A percentile compares a stretch with the other conserved stretches of the same genome.
Evolutionary conservation across 306 rosid genomes (phyloP).

Genomic region (Ceratonia siliqua): DNA sequence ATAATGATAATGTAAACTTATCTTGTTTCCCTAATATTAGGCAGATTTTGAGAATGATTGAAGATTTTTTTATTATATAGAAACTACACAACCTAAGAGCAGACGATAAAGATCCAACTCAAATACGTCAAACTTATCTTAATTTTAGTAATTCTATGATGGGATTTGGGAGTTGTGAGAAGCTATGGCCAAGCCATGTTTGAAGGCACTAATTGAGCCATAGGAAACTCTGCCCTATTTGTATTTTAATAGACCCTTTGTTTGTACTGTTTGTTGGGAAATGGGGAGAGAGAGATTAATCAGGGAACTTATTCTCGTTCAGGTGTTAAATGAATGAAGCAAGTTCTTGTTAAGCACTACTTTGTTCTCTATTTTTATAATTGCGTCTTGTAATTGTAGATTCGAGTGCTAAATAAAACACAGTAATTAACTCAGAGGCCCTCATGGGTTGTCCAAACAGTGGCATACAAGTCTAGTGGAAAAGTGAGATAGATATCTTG

Average conservation of each 20-base stretch:
- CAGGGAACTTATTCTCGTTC: not conserved
- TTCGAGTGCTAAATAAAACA: not conserved
- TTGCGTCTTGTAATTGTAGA: conserved; percentile 30
- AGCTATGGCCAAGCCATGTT: conserved; percentile 5
- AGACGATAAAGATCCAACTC: too few species aligned
- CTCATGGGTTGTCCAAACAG: conserved; percentile 8
- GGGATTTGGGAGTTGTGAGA: not conserved
- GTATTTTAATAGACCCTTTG: not conserved
- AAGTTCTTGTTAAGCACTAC: conserved; percentile 13
- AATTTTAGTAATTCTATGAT: not conserved
- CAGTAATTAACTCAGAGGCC: not conserved
- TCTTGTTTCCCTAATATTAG: conserved; percentile 3
- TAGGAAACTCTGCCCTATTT: not conserved
- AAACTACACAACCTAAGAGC: too few species aligned
- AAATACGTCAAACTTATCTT: too few species aligned
- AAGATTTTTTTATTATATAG: too few species aligned
- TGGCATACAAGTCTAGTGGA: conserved; percentile 3
- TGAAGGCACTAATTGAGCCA: conserved; percentile 6
- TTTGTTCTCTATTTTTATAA: not conserved
- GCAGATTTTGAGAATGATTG: conserved; percentile 16
- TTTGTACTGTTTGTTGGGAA: not conserved
- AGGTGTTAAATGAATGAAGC: not conserved
- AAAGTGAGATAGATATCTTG: conserved; percentile 15
- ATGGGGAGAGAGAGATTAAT: not conserved
- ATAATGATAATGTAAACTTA: not conserved